Conservation (phyloP, 768 basidiomycete genomes). For the Russula lepida region DNA sequence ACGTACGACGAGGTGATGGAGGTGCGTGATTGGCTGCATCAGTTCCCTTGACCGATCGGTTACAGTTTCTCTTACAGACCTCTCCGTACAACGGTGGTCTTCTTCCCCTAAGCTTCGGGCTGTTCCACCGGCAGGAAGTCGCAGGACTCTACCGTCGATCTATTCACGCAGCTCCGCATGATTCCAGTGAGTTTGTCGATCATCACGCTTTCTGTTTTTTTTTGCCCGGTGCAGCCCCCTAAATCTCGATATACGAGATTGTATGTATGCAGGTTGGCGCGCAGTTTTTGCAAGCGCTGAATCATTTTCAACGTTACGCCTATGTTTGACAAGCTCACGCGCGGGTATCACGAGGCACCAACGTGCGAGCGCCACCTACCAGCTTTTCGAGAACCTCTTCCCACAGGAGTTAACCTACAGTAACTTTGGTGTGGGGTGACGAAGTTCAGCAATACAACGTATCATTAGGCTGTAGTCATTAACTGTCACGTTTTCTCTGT, state of each 20-base stretch:
- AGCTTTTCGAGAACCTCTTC: constrained; percentile 14
- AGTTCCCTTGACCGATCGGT: background rate
- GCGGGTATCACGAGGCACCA: constrained; percentile 31
- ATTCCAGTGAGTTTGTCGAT: constrained; percentile 51
- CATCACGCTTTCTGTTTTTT: constrained; percentile 1
- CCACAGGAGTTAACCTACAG: constrained; percentile 7
- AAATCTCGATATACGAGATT: background rate
- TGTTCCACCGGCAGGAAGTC: constrained; percentile 79
- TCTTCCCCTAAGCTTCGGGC: constrained; percentile 74
- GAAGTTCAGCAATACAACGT: background rate
- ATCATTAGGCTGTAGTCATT: background rate
- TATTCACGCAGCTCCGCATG: constrained; percentile 70
- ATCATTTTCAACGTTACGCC: constrained; percentile 84
- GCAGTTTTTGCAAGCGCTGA: constrained; percentile 67
- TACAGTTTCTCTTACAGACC: constrained; percentile 70
- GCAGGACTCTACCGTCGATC: constrained; percentile 73
- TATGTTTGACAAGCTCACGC: constrained; percentile 77
- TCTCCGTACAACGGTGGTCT: constrained; percentile 77
- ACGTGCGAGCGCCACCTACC: constrained; percentile 10
- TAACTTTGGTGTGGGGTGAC: constrained; percentile 8
- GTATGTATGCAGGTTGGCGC: constrained; percentile 61
- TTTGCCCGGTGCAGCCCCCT: background rate
- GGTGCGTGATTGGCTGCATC: constrained; percentile 37
- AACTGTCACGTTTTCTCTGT: background rate
- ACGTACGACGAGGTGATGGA: constrained; percentile 87